Conservation (phyloP, 2,329 filamentous ascomycete genomes). For the Colletotrichum liriopes region DNA sequence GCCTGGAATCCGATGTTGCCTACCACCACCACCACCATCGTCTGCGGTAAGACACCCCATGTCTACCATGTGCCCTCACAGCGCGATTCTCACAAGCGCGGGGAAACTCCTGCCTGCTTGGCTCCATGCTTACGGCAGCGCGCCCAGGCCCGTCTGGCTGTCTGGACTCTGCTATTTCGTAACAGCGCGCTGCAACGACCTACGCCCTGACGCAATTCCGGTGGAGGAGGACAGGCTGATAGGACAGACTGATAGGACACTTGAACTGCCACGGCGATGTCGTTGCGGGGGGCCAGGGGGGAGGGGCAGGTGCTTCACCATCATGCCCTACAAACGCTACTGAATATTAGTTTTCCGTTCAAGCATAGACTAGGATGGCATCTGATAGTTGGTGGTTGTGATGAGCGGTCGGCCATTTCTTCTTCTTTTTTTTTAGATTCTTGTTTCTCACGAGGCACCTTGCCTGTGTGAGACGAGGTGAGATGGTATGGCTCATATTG, state of each 20-base stretch:
- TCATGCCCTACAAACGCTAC: background rate
- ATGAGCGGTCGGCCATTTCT: background rate
- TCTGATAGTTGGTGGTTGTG: background rate
- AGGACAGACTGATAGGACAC: no score
- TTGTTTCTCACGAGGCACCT: background rate
- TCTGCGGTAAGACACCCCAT: conserved; percentile 23
- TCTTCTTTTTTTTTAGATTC: background rate
- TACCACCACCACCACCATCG: background rate
- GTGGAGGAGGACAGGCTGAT: background rate
- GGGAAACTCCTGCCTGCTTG: background rate
- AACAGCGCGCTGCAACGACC: background rate
- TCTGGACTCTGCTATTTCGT: background rate
- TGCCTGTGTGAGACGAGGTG: background rate
- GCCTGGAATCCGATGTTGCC: conserved; percentile 15
- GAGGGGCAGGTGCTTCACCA: background rate
- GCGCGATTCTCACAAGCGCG: background rate
- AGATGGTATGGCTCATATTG: conserved; percentile 31
- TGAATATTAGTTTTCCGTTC: no score
- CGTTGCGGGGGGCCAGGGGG: background rate
- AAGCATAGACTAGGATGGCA: background rate
- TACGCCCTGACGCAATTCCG: conserved; percentile 21
- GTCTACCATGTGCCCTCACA: conserved; percentile 8
- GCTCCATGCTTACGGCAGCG: background rate
- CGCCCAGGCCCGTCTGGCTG: background rate
- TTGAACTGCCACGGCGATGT: no score